These are phyloP conservation scores for Coemansia sp. DNA, from an alignment of 192 early-diverging fungal species.

Conservation along the genomic window DNA sequence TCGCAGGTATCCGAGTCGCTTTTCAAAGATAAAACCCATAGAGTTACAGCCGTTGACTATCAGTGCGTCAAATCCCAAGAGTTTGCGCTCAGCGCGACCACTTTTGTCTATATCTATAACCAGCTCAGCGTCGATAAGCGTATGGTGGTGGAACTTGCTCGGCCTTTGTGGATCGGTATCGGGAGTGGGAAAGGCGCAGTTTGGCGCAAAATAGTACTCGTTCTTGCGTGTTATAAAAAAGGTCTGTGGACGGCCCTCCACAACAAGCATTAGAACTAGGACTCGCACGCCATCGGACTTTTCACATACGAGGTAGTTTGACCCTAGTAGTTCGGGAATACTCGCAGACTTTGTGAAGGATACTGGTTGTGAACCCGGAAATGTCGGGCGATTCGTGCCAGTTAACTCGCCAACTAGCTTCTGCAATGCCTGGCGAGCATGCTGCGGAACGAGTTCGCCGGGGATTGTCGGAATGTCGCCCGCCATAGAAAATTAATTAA, in stretches of 20 bases:
- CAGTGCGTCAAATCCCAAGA: slow-evolving; percentile 78
- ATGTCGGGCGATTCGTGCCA: not conserved
- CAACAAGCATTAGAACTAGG: slow-evolving; percentile 47
- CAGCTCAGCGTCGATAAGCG: slow-evolving; percentile 91
- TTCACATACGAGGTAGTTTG: slow-evolving; percentile 76
- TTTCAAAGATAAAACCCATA: slow-evolving; percentile 62
- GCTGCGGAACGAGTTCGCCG: slow-evolving; percentile 8
- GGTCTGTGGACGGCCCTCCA: not conserved
- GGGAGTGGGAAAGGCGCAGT: slow-evolving; percentile 68
- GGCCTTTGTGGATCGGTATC: slow-evolving; percentile 17
- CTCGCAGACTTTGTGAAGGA: slow-evolving; percentile 29
- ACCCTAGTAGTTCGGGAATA: slow-evolving; percentile 14
- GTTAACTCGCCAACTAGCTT: slow-evolving; percentile 10
- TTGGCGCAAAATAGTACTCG: slow-evolving; percentile 68
- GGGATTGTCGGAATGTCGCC: slow-evolving; percentile 30
- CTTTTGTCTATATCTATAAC: slow-evolving; percentile 73
- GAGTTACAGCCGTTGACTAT: slow-evolving; percentile 60
- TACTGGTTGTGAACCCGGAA: slow-evolving; percentile 49
- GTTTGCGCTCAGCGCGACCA: slow-evolving; percentile 52
- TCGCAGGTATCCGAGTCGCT: slow-evolving; percentile 71
- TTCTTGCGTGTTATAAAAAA: slow-evolving; percentile 71
- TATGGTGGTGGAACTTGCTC: slow-evolving; percentile 63
- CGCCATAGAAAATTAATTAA: slow-evolving; percentile 6
- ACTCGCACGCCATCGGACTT: slow-evolving; percentile 82
- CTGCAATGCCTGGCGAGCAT: slow-evolving; percentile 17